Conservation (phyloP, 2,329 filamentous ascomycete genomes). For the Hypomyces perniciosus region DNA sequence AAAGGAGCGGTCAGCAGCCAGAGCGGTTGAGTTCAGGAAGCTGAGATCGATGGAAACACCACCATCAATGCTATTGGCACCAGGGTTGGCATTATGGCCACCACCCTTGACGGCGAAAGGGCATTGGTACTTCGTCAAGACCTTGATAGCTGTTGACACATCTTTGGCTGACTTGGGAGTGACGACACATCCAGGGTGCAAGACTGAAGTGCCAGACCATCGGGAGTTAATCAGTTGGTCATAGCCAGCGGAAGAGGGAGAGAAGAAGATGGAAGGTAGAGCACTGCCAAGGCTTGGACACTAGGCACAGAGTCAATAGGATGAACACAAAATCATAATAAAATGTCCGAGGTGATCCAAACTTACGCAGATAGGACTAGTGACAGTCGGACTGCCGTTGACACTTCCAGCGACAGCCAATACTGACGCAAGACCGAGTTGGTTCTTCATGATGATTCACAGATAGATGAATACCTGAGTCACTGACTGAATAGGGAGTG, state of each 20-base stretch:
- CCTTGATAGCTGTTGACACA: conserved; percentile 2
- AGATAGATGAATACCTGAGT: too few relatives aligned
- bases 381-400: too few relatives aligned
- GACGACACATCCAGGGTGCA: conserved; percentile 3
- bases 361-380: too few relatives aligned
- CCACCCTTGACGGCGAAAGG: conserved; percentile 34
- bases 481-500: too few relatives aligned
- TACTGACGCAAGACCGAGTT: too few relatives aligned
- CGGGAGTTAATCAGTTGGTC: neutral
- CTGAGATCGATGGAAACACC: conserved; percentile 36
- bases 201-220: conserved; percentile 7
- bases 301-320: too few relatives aligned
- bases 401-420: too few relatives aligned
- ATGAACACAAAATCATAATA: too few relatives aligned
- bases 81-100: conserved; percentile 38
- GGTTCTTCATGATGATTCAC: too few relatives aligned
- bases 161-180: conserved; percentile 2
- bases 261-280: neutral
- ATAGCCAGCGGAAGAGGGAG: neutral
- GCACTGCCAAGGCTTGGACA: too few relatives aligned
- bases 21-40: conserved; percentile 21
- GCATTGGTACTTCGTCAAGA: neutral
- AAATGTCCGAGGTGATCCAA: too few relatives aligned
- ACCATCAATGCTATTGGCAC: conserved; percentile 33
- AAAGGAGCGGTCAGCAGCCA: conserved; percentile 12